Base-by-base conservation (phyloP, 129 eudicot genomes). In the Smallanthus sonchifolius region DNA sequence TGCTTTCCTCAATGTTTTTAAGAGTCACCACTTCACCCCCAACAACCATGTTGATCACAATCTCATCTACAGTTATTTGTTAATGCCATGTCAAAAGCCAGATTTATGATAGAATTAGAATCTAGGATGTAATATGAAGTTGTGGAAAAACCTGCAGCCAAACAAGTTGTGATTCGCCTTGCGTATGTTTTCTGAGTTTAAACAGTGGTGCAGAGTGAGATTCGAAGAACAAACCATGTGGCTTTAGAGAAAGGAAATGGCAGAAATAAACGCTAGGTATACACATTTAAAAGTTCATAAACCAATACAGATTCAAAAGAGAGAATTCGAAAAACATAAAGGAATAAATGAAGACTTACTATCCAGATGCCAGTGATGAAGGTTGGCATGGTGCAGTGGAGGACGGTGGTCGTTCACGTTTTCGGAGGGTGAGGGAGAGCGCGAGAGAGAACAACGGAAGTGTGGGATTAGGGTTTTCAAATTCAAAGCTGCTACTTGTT, bases 21-120 rank as follows among this genome's bases (percentile, higher is more conserved):
- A 94, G 97, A 69, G 86, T 79, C 72, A 91, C 90, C 19, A 91
- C 98, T 83, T 94, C 98, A 44, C 98, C 98, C 72, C 99, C 97
- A 63, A 86, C 99, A 63, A 94, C 97, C 99, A 94, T 94, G 80
- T 85, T 94, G 52, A 94, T 88, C 80, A 94, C 96, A 69, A 88
- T 91, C 69, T 97, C 98, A 82, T 94, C 99, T 94, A 73, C 68
- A 80, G 44, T 67, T 42, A 19, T 16, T 6, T 76, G 35, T 39
- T 16, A 56, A 3, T 4, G 62, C 8, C 40, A 24, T 2, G 65
- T 72, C 47, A 73, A 47, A 28, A 35, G 3, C 20, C 65, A 66
- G 69, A 45, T 16, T 28, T 36, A 42, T 24, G 57, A 74, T n/a
- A 56, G 56, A 24, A 51, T 16, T 39, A 43, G 14, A 61, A 24